A percentile compares a stretch with the other conserved stretches of the same genome.
Evolutionary conservation across 257 asterid genomes (phyloP).

Genomic region (Forsythia viridissima): DNA sequence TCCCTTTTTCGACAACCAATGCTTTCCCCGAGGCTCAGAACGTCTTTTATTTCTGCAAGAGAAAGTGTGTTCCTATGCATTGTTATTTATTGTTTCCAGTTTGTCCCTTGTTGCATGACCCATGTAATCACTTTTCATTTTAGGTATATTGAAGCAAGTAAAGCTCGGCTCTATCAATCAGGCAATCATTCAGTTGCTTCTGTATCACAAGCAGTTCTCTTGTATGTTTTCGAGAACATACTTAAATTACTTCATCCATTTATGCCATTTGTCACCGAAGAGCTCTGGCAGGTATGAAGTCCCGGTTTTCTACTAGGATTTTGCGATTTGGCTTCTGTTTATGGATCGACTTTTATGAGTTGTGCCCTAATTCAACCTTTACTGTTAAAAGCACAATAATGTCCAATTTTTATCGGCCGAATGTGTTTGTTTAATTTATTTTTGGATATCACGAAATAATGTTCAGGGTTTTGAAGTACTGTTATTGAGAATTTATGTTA

Average conservation of each 20-base stretch:
- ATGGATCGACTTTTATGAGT: not conserved
- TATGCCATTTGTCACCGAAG: constrained; percentile 99
- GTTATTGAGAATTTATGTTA: not conserved
- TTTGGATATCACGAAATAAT: not conserved
- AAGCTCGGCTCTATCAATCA: constrained; percentile 78
- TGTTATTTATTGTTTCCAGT: not conserved
- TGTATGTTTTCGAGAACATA: constrained; percentile 73
- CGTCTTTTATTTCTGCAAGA: not conserved
- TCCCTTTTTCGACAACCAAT: not conserved
- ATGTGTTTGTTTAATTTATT: not conserved
- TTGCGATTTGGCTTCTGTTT: not conserved
- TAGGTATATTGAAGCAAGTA: constrained; percentile 99
- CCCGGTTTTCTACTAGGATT: not conserved
- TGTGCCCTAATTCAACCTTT: not conserved
- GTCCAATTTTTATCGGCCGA: not conserved
- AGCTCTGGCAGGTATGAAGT: constrained; percentile 90
- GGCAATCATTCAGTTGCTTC: constrained; percentile 54
- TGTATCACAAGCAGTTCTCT: constrained; percentile 74
- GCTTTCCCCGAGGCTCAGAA: not conserved
- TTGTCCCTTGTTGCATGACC: constrained; percentile 8
- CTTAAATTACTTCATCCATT: constrained; percentile 91
- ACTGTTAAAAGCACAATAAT: not conserved
- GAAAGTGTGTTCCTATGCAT: not conserved
- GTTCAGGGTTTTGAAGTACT: not conserved
- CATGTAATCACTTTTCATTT: constrained; percentile 24